Percentiles rank a stretch among this genome's conserved stretches.
Evolutionary conservation across 1,284 basidiomycete species (phyloP).

Genomic region (Anthracocystis panici-leucophaei): DNA sequence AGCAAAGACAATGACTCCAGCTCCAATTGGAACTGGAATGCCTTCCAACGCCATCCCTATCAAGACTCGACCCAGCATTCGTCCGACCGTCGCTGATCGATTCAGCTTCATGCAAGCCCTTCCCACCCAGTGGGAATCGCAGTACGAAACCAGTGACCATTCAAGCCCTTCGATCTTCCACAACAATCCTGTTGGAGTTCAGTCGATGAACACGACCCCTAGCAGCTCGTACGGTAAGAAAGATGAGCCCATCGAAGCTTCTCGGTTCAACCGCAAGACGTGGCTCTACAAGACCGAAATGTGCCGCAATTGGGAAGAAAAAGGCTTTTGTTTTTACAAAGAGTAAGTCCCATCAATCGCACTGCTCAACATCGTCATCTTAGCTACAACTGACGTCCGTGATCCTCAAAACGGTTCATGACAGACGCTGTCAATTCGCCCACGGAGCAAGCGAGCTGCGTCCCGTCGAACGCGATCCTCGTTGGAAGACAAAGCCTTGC

Average conservation of each 20-base stretch:
- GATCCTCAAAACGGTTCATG: background rate
- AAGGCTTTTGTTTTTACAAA: conserved; percentile 86
- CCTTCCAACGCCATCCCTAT: background rate
- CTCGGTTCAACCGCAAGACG: conserved; percentile 84
- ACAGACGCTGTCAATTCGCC: conserved; percentile 69
- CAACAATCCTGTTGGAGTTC: background rate
- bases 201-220: background rate
- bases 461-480: conserved; percentile 83
- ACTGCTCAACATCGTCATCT: background rate
- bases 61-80: background rate
- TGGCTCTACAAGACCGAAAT: conserved; percentile 91
- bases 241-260: conserved; percentile 7
- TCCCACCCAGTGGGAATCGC: background rate
- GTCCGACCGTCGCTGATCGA: background rate
- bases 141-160: background rate
- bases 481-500: conserved; percentile 94
- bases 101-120: conserved; percentile 1
- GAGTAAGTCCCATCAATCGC: conserved; percentile 7
- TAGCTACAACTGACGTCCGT: background rate
- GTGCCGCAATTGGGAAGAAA: conserved; percentile 92
- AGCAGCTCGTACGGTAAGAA: background rate
- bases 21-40: background rate
- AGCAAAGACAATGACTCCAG: background rate
- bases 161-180: background rate
- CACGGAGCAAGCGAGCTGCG: conserved; percentile 89